These are phyloP conservation scores for Arthromyces matolae DNA, from an alignment of 768 basidiomycete species.

Conservation along the genomic window DNA sequence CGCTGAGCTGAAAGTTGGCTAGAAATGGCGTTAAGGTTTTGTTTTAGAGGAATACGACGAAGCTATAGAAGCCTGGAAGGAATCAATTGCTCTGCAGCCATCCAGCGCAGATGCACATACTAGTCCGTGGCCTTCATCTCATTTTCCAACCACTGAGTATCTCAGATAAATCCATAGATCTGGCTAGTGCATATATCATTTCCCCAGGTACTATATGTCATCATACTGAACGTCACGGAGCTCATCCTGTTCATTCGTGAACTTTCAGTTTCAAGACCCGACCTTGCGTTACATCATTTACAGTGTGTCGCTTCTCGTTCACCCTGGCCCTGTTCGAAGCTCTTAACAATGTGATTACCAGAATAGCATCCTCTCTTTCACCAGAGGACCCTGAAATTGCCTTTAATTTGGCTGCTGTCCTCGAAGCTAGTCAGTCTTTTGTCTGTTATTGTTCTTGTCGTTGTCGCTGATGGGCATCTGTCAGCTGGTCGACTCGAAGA, in stretches of 20 bases:
- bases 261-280: conserved; percentile 65
- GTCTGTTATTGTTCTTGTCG: conserved; percentile 13
- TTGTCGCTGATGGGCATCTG: conserved; percentile 23
- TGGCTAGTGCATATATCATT: conserved; percentile 87
- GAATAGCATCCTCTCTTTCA: conserved; percentile 76
- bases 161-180: conserved; percentile 44
- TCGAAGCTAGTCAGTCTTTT: conserved; percentile 73
- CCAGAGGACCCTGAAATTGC: conserved; percentile 90
- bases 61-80: conserved; percentile 84
- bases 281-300: conserved; percentile 83
- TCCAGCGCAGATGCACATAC: conserved; percentile 85
- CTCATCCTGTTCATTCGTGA: conserved; percentile 3
- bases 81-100: conserved; percentile 77
- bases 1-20: conserved; percentile 7
- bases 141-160: conserved; percentile 14
- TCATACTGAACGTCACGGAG: conserved; percentile 7
- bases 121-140: conserved; percentile 47
- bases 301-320: conserved; percentile 43
- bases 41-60: conserved; percentile 79
- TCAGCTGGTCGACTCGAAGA: conserved; percentile 78
- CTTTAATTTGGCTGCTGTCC: conserved; percentile 86
- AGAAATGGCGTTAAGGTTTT: conserved; percentile 13
- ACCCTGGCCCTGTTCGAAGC: conserved; percentile 23
- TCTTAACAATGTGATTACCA: conserved; percentile 37
- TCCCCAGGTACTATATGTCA: conserved; percentile 39